These are phyloP conservation scores for Arthrobotrys sinensis DNA, from an alignment of 2,329 filamentous ascomycete genomes.

Conservation along the genomic window DNA sequence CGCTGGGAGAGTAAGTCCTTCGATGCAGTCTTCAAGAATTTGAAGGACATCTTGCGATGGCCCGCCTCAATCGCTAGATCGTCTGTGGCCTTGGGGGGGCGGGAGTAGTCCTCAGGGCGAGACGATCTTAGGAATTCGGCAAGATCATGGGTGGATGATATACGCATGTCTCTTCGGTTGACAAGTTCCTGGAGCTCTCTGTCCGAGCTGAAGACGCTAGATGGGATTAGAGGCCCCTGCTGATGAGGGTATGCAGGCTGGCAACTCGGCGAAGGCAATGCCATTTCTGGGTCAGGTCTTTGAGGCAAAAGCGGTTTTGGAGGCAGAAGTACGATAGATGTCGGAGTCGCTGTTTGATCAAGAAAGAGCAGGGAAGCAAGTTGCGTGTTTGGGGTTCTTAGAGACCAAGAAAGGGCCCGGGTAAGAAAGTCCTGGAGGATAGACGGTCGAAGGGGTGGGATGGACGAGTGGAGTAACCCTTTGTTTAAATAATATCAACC, in stretches of 20 bases:
- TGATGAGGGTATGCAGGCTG: constrained; percentile 57
- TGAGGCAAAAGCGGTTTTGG: neutral
- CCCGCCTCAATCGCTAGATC: constrained; percentile 43
- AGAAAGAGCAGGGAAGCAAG: neutral
- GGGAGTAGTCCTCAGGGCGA: constrained; percentile 62
- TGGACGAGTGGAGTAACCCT: neutral
- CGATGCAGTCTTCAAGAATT: constrained; percentile 63
- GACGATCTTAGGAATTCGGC: constrained; percentile 64
- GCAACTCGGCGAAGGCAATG: constrained; percentile 46
- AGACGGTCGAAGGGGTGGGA: neutral
- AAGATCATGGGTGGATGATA: constrained; percentile 62
- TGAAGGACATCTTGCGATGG: constrained; percentile 58
- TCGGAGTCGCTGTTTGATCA: neutral
- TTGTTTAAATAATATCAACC: constrained; percentile 43
- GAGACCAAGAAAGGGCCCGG: neutral
- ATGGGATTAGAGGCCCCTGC: constrained; percentile 51
- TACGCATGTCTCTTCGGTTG: constrained; percentile 57
- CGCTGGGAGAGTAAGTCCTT: constrained; percentile 53
- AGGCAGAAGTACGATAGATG: neutral
- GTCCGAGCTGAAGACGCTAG: constrained; percentile 56
- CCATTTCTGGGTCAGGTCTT: constrained; percentile 19
- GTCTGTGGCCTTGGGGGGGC: constrained; percentile 59
- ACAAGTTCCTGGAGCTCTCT: constrained; percentile 54
- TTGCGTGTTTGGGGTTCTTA: no score
- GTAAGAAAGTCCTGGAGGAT: neutral